Percentiles rank a stretch among this genome's conserved stretches.
These are phyloP conservation scores for Mytilinidion resinicola DNA, from an alignment of 495 filamentous ascomycete genomes.

Conservation along the genomic window DNA sequence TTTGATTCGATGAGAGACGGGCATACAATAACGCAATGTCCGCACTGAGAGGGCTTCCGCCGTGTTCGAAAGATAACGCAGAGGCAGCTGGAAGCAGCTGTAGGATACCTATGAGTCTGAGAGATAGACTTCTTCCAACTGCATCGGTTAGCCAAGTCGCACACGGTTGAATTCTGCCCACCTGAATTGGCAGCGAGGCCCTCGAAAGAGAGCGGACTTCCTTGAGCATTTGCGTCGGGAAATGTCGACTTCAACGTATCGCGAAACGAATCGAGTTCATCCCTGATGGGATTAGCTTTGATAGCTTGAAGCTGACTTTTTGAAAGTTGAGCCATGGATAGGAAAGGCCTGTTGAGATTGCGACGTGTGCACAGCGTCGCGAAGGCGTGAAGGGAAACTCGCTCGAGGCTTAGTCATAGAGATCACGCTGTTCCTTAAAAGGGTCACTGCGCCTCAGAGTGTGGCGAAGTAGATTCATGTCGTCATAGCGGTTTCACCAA, in stretches of 20 bases:
- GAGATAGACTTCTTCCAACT: background rate
- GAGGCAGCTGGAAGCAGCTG: conserved; percentile 3
- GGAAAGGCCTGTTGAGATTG: too few relatives aligned
- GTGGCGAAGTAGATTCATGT: too few relatives aligned
- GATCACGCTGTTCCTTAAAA: background rate
- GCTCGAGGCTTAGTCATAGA: background rate
- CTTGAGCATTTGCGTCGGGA: background rate
- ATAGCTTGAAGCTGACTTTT: background rate
- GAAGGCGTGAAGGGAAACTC: too few relatives aligned
- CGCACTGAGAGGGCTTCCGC: background rate
- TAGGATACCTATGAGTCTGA: background rate
- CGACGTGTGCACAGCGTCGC: too few relatives aligned
- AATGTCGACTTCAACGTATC: background rate
- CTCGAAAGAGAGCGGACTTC: background rate
- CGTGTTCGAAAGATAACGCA: background rate
- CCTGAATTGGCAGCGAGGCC: background rate
- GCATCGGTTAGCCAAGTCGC: background rate
- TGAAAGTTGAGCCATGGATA: too few relatives aligned
- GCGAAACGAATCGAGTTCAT: background rate
- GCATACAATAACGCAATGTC: background rate
- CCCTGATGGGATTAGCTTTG: background rate
- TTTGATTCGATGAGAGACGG: background rate
- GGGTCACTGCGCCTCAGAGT: too few relatives aligned
- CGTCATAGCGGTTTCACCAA: too few relatives aligned
- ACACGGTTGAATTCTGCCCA: background rate